Evolutionary conservation across 73 alveolate genomes (phyloP).

Genomic region (Paramecium sonneborni): DNA sequence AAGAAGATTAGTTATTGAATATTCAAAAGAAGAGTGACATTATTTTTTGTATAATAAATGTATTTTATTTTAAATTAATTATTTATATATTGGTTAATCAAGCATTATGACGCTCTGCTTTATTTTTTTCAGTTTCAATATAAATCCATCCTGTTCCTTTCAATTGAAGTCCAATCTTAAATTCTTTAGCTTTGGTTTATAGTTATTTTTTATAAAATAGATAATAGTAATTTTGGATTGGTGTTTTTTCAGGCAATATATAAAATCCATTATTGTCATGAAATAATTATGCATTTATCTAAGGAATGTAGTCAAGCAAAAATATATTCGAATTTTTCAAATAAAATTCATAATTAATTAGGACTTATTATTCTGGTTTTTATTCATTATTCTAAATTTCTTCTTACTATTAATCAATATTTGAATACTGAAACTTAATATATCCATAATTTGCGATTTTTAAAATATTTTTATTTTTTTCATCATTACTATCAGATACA

Average conservation of each 20-base stretch:
- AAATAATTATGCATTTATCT: not conserved
- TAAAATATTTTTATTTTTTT: not conserved
- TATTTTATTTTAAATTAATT: not conserved
- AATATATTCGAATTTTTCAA: not conserved
- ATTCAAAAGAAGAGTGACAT: constrained; percentile 88
- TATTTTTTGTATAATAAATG: not conserved
- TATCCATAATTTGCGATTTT: not conserved
- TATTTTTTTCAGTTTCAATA: not conserved
- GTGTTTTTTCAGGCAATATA: not conserved
- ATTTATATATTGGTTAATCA: too few species aligned
- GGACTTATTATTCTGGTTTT: too few species aligned
- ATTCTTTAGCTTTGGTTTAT: not conserved
- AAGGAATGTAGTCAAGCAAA: not conserved
- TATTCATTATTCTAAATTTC: too few species aligned
- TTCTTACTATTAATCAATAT: too few species aligned
- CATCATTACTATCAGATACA: not conserved
- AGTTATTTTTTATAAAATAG: not conserved
- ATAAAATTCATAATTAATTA: not conserved
- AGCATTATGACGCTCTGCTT: not conserved
- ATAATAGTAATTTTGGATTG: not conserved
- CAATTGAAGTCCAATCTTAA: not conserved
- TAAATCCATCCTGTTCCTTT: not conserved
- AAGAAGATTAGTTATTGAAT: constrained; percentile 93
- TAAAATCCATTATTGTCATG: not conserved
- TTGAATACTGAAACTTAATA: not conserved